These are phyloP conservation scores for Pseudotsuga menziesii DNA, from an alignment of 75 land plant species.

Conservation along the genomic window DNA sequence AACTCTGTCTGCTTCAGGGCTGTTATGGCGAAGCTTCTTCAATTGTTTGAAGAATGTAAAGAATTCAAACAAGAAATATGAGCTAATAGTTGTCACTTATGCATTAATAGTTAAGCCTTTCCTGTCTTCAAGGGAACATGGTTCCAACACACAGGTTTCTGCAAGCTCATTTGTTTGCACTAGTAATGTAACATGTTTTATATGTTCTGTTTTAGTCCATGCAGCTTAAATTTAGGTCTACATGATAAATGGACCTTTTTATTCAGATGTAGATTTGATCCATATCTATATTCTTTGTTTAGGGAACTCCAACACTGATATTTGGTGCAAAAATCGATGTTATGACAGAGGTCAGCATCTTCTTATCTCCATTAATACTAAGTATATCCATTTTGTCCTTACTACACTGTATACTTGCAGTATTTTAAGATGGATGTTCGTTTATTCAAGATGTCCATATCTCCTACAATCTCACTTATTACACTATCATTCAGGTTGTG, in stretches of 20 bases:
- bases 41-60: constrained; percentile 1
- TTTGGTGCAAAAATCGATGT: constrained; percentile 68
- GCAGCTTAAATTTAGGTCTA: background rate
- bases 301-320: constrained; percentile 50
- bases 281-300: background rate
- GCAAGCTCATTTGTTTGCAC: background rate
- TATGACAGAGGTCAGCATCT: constrained; percentile 52
- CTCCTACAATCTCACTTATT: background rate
- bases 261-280: constrained; percentile 2
- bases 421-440: background rate
- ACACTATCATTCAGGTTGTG: background rate
- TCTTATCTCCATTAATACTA: background rate
- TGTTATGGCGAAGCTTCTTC: constrained; percentile 31
- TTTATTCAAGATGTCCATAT: background rate
- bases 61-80: background rate
- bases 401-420: background rate
- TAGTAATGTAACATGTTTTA: background rate
- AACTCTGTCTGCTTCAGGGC: constrained; percentile 81
- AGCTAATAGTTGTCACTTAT: constrained; percentile 44
- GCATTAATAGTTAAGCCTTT: constrained; percentile 87
- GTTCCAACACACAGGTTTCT: constrained; percentile 18
- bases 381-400: background rate
- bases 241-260: background rate
- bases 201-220: background rate
- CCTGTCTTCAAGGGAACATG: constrained; percentile 18